A percentile compares a stretch with the other conserved stretches of the same genome.
Evolutionary conservation across 2,329 filamentous ascomycete genomes (phyloP).

Genomic region (Botrytis fabae): DNA sequence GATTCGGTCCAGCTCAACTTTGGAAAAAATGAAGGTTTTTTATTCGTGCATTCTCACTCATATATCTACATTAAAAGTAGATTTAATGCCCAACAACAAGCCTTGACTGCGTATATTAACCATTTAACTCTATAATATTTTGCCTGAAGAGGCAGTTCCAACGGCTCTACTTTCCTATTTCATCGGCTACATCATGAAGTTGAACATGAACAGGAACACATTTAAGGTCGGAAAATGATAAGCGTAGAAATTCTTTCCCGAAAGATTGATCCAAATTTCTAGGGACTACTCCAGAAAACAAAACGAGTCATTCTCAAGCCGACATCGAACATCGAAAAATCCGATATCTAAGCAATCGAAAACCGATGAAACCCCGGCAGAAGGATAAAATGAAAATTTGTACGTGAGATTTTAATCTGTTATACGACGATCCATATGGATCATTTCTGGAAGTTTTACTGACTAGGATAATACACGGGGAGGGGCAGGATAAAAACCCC

Average conservation of each 20-base stretch:
- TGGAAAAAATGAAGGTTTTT: not conserved
- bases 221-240: not conserved
- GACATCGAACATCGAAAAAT: not conserved
- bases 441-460: not conserved
- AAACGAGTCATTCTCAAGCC: not conserved
- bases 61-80: not conserved
- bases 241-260: not conserved
- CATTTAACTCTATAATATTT: not conserved
- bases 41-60: not conserved
- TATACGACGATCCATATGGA: not conserved
- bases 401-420: not conserved
- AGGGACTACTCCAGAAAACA: not conserved
- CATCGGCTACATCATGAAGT: not conserved
- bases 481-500: not conserved
- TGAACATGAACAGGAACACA: not conserved
- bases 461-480: too few relatives aligned
- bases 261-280: not conserved
- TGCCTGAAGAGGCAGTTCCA: not conserved
- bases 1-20: not conserved
- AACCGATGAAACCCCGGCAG: not conserved
- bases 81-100: not conserved
- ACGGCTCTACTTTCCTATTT: not conserved
- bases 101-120: not conserved
- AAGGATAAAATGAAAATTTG: not conserved
- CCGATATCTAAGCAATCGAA: not conserved